Percentiles rank a stretch among this genome's conserved stretches.
These are phyloP conservation scores for Davidsoniella eucalypti DNA, from an alignment of 2,329 filamentous ascomycete species.

Conservation along the genomic window DNA sequence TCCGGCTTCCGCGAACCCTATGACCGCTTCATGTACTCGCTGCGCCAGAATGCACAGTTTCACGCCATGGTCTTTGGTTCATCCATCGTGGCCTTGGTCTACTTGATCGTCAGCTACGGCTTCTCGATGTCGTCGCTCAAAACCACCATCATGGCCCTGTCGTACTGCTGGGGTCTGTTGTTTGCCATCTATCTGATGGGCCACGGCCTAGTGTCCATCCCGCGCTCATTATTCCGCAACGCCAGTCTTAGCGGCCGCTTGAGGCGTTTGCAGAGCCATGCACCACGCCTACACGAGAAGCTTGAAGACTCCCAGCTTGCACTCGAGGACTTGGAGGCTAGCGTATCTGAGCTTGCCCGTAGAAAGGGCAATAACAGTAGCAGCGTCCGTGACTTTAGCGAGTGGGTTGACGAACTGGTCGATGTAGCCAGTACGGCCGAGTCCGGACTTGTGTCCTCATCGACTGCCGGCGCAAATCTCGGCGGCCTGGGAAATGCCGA, in stretches of 20 bases:
- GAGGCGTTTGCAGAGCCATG: conserved; percentile 58
- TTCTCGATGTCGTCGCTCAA: conserved; percentile 60
- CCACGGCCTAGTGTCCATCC: conserved; percentile 84
- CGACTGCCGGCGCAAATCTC: conserved; percentile 22
- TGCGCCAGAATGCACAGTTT: conserved; percentile 77
- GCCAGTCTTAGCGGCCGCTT: conserved; percentile 61
- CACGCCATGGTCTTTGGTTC: conserved; percentile 63
- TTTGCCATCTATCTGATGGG: conserved; percentile 96
- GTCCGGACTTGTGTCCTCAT: conserved; percentile 24
- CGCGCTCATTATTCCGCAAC: conserved; percentile 62
- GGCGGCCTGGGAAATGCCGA: conserved; percentile 24
- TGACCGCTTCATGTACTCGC: conserved; percentile 65
- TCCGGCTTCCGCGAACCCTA: conserved; percentile 80
- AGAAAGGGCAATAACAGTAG: conserved; percentile 44
- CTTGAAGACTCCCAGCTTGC: conserved; percentile 69
- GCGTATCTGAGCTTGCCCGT: conserved; percentile 62
- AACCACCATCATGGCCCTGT: conserved; percentile 75
- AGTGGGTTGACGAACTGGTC: conserved; percentile 91
- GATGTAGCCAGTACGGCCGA: conserved; percentile 61
- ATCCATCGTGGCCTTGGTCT: conserved; percentile 56
- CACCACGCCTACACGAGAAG: conserved; percentile 70
- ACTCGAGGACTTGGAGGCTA: conserved; percentile 65
- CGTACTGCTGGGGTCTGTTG: conserved; percentile 84
- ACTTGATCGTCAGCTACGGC: conserved; percentile 66
- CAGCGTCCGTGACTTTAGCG: conserved; percentile 57